These are phyloP conservation scores for Starmerella vaccinii DNA, from an alignment of 805 yeast species.

Conservation along the genomic window DNA sequence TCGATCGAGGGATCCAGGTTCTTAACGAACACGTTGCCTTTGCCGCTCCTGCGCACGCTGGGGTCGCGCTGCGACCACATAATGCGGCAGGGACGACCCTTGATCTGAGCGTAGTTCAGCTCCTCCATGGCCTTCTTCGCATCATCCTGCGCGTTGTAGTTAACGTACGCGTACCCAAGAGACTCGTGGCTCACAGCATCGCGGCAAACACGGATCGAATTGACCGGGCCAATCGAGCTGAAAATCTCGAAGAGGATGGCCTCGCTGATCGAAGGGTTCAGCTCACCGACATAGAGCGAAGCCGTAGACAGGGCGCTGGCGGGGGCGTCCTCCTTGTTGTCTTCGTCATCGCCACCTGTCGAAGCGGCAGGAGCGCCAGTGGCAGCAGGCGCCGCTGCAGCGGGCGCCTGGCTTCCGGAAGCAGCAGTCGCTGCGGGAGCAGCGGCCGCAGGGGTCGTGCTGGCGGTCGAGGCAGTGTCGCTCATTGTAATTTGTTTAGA, in stretches of 20 bases:
- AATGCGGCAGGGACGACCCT: conserved; percentile 95
- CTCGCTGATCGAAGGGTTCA: conserved; percentile 85
- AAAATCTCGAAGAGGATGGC: conserved; percentile 89
- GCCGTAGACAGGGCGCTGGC: conserved; percentile 36
- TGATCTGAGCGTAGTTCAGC: conserved; percentile 85
- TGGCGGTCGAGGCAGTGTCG: conserved; percentile 17
- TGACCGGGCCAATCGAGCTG: conserved; percentile 88
- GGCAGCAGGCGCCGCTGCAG: conserved; percentile 18
- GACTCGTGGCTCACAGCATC: conserved; percentile 95
- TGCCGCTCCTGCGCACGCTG: conserved; percentile 83
- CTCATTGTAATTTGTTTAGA: conserved; percentile 12
- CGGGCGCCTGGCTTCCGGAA: conserved; percentile 7
- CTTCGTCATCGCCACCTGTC: conserved; percentile 24
- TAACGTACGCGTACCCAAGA: conserved; percentile 96
- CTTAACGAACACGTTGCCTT: conserved; percentile 95
- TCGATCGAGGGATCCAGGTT: conserved; percentile 97
- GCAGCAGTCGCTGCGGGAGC: conserved; percentile 10
- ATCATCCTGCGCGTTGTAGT: conserved; percentile 79
- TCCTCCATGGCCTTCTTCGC: conserved; percentile 92
- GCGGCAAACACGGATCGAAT: conserved; percentile 97
- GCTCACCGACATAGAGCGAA: conserved; percentile 94
- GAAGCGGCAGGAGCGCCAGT: conserved; percentile 19
- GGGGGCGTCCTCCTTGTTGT: conserved; percentile 25
- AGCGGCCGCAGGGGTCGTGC: conserved; percentile 10
- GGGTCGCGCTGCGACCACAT: conserved; percentile 99